phyloP scores from a whole-genome alignment of 495 filamentous ascomycete species.

The Annulohypoxylon moriforme region DNA sequence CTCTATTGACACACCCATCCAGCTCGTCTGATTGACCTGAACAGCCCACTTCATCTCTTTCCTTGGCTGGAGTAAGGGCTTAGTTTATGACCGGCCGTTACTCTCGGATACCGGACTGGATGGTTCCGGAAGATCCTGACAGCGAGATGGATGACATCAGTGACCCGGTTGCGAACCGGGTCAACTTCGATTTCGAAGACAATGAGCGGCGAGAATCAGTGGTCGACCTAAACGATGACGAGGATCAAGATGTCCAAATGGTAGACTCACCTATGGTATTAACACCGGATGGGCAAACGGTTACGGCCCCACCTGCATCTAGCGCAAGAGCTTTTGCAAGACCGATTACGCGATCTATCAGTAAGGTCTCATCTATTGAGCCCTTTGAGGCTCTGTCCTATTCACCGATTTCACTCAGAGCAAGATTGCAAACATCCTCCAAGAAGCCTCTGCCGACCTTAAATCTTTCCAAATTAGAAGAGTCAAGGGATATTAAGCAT shows the following conservation, averaged over 20 bases:
- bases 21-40: background rate
- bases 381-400: background rate
- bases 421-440: slow-evolving; percentile 20
- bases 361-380: background rate
- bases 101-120: background rate
- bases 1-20: background rate
- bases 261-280: slow-evolving; percentile 19
- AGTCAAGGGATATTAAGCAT: slow-evolving; percentile 20
- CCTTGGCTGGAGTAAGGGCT: too few relatives aligned
- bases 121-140: background rate
- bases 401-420: slow-evolving; percentile 1
- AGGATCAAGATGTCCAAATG: slow-evolving; percentile 19
- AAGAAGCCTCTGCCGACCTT: slow-evolving; percentile 9
- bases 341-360: slow-evolving; percentile 37
- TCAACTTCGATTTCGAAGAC: background rate
- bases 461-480: slow-evolving; percentile 21
- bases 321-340: background rate
- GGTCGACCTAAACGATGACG: background rate
- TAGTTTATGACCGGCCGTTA: background rate
- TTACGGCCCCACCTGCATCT: background rate
- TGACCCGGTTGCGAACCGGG: background rate
- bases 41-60: background rate
- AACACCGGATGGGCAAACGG: slow-evolving; percentile 14
- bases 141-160: background rate
- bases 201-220: background rate